Conservation (phyloP, 2,329 filamentous ascomycete species). For the Penicillium brevicompactum region DNA sequence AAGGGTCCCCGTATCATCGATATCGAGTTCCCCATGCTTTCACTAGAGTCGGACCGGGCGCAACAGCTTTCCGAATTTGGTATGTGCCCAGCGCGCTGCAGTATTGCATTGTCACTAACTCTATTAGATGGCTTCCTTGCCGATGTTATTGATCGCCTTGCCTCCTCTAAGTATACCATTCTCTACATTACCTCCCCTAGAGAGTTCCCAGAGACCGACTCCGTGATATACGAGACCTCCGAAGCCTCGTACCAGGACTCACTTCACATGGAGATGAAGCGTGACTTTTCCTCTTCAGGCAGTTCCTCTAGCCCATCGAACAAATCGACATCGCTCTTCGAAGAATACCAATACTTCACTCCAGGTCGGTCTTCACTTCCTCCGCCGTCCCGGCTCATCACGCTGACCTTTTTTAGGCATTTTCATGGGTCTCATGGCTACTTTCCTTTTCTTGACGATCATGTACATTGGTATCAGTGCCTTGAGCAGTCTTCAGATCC, state of each 20-base stretch:
- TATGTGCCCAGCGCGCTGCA: conserved; percentile 25
- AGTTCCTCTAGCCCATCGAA: conserved; percentile 39
- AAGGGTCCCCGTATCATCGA: conserved; percentile 46
- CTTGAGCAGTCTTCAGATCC: conserved; percentile 79
- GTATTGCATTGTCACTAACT: neutral
- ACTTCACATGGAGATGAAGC: conserved; percentile 74
- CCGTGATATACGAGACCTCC: conserved; percentile 63
- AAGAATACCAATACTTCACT: conserved; percentile 92
- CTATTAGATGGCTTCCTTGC: conserved; percentile 50
- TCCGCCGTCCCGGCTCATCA: conserved; percentile 2
- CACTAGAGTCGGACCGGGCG: conserved; percentile 37
- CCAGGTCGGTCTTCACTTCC: conserved; percentile 62
- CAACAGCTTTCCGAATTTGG: conserved; percentile 47
- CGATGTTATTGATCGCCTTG: conserved; percentile 50
- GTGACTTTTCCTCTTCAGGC: conserved; percentile 50
- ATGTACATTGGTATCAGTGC: conserved; percentile 76
- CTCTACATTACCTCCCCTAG: conserved; percentile 70
- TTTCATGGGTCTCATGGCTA: conserved; percentile 79
- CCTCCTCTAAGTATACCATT: conserved; percentile 68
- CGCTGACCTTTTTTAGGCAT: conserved; percentile 60
- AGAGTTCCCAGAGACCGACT: conserved; percentile 33
- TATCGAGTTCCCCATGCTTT: conserved; percentile 48
- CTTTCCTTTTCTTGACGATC: conserved; percentile 73
- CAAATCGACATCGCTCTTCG: conserved; percentile 60
- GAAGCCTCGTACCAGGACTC: conserved; percentile 57